Percentiles rank a stretch among this genome's conserved stretches.
Evolutionary conservation across 768 basidiomycete species (phyloP).

Genomic region (Mycena indigotica): DNA sequence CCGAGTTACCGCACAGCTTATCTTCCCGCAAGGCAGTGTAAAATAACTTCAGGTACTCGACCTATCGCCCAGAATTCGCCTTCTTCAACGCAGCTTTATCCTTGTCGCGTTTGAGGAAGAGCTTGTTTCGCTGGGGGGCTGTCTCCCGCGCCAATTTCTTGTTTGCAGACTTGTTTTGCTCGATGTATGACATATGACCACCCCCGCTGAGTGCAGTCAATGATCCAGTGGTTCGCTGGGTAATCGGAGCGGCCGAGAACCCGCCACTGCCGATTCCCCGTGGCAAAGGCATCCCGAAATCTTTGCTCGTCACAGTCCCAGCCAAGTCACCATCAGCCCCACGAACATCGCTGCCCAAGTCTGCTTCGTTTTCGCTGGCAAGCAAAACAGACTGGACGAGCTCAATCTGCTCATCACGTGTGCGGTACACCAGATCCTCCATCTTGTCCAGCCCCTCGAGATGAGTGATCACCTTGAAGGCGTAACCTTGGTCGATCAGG

Average conservation of each 20-base stretch:
- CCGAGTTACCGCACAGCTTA: too few relatives aligned
- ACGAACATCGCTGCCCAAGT: constrained; percentile 81
- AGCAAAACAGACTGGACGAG: constrained; percentile 90
- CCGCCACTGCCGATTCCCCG: too few relatives aligned
- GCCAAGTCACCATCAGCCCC: constrained; percentile 84
- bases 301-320: constrained; percentile 84
- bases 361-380: constrained; percentile 88
- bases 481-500: constrained; percentile 97
- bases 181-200: constrained; percentile 90
- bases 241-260: constrained; percentile 55
- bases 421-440: constrained; percentile 88
- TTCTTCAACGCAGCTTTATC: constrained; percentile 60
- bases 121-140: constrained; percentile 63
- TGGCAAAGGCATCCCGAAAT: constrained; percentile 71
- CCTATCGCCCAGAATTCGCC: constrained; percentile 26
- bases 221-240: constrained; percentile 80
- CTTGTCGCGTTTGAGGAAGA: constrained; percentile 84
- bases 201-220: constrained; percentile 84
- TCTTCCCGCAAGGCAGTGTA: not conserved
- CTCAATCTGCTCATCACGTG: constrained; percentile 92
- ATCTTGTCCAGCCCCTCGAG: constrained; percentile 88
- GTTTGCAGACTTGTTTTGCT: constrained; percentile 90
- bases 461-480: constrained; percentile 99
- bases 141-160: constrained; percentile 65
- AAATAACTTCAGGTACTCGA: too few relatives aligned